phyloP scores from a whole-genome alignment of 2,329 filamentous ascomycete genomes.

The Penicillium sp. region DNA sequence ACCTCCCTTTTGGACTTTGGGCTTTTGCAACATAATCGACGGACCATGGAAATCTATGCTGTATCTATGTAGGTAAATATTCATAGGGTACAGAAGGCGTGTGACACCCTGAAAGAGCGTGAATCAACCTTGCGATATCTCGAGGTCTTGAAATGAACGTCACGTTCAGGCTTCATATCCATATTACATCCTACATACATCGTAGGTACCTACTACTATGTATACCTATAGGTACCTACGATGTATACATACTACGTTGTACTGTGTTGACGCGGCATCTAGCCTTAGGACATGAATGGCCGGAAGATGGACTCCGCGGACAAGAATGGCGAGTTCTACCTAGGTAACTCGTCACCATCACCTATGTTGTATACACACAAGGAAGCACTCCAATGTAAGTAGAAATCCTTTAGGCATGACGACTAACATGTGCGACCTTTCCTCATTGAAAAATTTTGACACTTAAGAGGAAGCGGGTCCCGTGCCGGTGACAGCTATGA shows the following conservation, averaged over 20 bases:
- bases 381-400: not conserved
- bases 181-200: not conserved
- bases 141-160: not conserved
- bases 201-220: not conserved
- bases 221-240: too few relatives aligned
- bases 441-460: not conserved
- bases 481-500: not conserved
- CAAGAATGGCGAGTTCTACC: not conserved
- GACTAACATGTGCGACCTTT: not conserved
- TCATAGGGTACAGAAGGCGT: not conserved
- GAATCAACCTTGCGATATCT: not conserved
- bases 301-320: not conserved
- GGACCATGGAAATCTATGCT: too few relatives aligned
- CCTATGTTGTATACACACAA: not conserved
- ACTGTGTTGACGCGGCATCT: not conserved
- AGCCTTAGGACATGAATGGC: not conserved
- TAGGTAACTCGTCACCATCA: constrained; percentile 3
- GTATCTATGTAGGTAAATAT: too few relatives aligned
- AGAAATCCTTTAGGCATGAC: not conserved
- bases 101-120: not conserved
- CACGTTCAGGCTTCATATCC: not conserved
- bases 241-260: too few relatives aligned
- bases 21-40: too few relatives aligned
- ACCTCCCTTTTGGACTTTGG: too few relatives aligned
- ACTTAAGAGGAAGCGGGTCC: not conserved